These are phyloP conservation scores for Brassica juncea DNA, from an alignment of 345 rosid species.

Conservation along the genomic window DNA sequence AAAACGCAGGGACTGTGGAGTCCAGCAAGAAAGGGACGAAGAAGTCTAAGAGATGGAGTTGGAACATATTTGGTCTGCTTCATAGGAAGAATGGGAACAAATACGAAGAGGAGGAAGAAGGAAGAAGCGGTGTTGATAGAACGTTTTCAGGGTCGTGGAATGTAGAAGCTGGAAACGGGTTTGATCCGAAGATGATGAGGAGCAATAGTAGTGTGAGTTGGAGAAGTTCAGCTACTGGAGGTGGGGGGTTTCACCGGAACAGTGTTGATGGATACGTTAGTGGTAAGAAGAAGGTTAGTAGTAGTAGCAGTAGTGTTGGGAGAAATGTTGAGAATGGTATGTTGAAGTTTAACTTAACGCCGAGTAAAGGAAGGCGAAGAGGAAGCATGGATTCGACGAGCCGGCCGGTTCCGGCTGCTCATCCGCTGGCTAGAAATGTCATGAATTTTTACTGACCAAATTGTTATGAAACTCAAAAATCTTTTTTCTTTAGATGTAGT, in stretches of 20 bases:
- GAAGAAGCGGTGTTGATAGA: constrained; percentile 65
- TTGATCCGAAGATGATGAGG: constrained; percentile 72
- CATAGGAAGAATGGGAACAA: constrained; percentile 63
- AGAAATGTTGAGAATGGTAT: constrained; percentile 78
- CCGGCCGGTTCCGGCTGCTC: constrained; percentile 57
- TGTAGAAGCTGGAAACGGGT: constrained; percentile 59
- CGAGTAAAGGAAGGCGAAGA: constrained; percentile 68
- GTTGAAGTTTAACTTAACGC: constrained; percentile 77
- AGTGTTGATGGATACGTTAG: constrained; percentile 56
- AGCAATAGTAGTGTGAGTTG: constrained; percentile 97
- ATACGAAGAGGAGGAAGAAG: constrained; percentile 45
- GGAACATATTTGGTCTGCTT: constrained; percentile 86
- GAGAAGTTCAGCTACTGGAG: constrained; percentile 62
- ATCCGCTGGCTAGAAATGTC: constrained; percentile 70
- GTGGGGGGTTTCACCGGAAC: constrained; percentile 48
- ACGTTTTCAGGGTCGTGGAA: constrained; percentile 88
- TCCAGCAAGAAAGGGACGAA: constrained; percentile 57
- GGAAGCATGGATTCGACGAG: constrained; percentile 42
- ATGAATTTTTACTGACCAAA: constrained; percentile 68
- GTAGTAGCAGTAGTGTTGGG: constrained; percentile 55
- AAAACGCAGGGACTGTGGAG: constrained; percentile 40
- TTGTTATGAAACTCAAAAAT: constrained; percentile 4
- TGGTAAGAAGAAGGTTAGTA: constrained; percentile 56
- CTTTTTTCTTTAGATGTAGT: constrained; percentile 16
- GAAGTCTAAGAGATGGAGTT: constrained; percentile 82